phyloP scores from a whole-genome alignment of 2,329 filamentous ascomycete species.

The Pestalotiopsis sp. region DNA sequence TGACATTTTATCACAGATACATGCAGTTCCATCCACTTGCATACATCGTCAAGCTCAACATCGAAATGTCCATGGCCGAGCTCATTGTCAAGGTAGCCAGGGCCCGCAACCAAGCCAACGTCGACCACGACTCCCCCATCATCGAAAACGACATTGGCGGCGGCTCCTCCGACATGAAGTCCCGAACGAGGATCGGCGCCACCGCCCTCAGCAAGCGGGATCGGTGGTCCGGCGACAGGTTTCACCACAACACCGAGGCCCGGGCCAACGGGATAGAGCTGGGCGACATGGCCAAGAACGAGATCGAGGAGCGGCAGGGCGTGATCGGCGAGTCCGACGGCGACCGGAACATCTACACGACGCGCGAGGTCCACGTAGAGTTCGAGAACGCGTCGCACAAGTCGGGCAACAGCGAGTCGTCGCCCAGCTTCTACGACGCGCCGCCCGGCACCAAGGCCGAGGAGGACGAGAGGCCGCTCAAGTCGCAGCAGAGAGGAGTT shows the following conservation, averaged over 20 bases:
- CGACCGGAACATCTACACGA: conserved; percentile 7
- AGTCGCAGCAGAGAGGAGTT: neutral
- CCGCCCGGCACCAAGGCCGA: neutral
- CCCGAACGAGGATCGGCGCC: neutral
- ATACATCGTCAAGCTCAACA: conserved; percentile 57
- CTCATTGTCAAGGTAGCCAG: conserved; percentile 38
- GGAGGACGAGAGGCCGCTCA: neutral
- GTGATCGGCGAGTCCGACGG: neutral
- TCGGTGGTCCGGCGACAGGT: neutral
- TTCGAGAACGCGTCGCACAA: conserved; percentile 5
- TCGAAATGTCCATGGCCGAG: conserved; percentile 56
- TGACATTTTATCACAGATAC: conserved; percentile 28
- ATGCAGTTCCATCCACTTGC: conserved; percentile 55
- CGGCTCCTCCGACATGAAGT: neutral
- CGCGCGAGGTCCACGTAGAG: neutral
- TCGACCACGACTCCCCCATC: neutral
- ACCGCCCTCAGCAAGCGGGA: conserved; percentile 2
- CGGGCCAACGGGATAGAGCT: conserved; percentile 3
- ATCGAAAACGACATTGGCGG: neutral
- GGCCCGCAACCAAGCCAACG: conserved; percentile 21
- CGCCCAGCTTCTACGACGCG: neutral
- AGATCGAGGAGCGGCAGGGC: neutral
- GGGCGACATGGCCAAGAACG: neutral
- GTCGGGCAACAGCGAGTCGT: neutral
- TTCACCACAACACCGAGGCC: neutral